phyloP scores from a whole-genome alignment of 2,329 filamentous ascomycete species.

The Annulohypoxylon truncatum region DNA sequence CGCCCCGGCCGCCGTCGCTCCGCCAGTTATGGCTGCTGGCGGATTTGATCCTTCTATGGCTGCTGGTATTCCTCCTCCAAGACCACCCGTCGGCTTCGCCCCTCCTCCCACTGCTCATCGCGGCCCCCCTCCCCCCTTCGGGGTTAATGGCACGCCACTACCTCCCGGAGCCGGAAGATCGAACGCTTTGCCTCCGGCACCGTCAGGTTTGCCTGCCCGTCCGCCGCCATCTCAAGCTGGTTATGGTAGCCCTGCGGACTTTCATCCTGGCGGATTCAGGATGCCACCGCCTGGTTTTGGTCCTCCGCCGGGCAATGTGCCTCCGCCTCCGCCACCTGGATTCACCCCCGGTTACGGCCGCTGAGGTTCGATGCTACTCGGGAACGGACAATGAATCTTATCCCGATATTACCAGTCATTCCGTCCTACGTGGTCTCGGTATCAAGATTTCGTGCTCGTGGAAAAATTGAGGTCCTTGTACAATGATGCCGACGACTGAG shows the following conservation, averaged over 20 bases:
- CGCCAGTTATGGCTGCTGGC: slow-evolving; percentile 46
- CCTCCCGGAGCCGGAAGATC: slow-evolving; percentile 47
- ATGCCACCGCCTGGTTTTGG: slow-evolving; percentile 59
- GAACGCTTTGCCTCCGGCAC: slow-evolving; percentile 66
- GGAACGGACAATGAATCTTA: neutral
- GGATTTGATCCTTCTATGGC: slow-evolving; percentile 47
- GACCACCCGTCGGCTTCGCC: slow-evolving; percentile 53
- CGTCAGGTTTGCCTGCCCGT: slow-evolving; percentile 69
- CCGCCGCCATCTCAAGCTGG: slow-evolving; percentile 76
- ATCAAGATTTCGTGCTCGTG: neutral
- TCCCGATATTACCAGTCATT: neutral
- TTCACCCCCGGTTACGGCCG: slow-evolving; percentile 47
- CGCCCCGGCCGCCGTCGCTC: slow-evolving; percentile 39
- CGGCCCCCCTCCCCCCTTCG: slow-evolving; percentile 50
- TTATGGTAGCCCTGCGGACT: slow-evolving; percentile 72
- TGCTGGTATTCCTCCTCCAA: slow-evolving; percentile 53
- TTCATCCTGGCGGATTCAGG: slow-evolving; percentile 59
- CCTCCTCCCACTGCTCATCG: slow-evolving; percentile 46
- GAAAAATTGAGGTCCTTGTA: neutral
- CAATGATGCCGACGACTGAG: neutral
- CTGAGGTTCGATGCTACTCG: slow-evolving; percentile 25
- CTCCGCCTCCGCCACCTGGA: slow-evolving; percentile 47
- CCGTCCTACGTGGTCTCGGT: neutral
- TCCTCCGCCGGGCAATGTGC: slow-evolving; percentile 46
- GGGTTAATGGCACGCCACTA: slow-evolving; percentile 55